Evolutionary conservation across 495 filamentous ascomycete species (phyloP).

Genomic region (Xylaria flabelliformis): DNA sequence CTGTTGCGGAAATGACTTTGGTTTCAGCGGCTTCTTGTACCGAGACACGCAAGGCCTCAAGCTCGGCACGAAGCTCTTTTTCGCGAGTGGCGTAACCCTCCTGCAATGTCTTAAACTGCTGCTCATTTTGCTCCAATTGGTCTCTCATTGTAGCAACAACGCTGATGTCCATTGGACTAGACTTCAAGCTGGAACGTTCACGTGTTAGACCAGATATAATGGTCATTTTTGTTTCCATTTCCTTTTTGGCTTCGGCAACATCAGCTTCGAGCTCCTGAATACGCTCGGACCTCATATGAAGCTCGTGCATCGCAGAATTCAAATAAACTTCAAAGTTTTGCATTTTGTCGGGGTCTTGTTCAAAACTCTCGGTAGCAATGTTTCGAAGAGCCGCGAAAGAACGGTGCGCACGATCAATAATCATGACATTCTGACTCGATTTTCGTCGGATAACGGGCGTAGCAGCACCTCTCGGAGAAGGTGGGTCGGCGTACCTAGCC

Average conservation of each 20-base stretch:
- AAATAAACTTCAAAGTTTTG: conserved; percentile 93
- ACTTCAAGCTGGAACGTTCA: conserved; percentile 87
- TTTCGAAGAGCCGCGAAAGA: conserved; percentile 90
- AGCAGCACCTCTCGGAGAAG: conserved; percentile 64
- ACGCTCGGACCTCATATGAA: conserved; percentile 84
- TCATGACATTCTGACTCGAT: conserved; percentile 89
- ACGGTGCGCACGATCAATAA: conserved; percentile 88
- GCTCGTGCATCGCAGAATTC: conserved; percentile 90
- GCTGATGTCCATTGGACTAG: conserved; percentile 89
- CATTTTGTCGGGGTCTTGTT: conserved; percentile 78
- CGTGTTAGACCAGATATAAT: conserved; percentile 94
- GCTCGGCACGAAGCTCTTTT: conserved; percentile 70
- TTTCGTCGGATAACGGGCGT: conserved; percentile 85
- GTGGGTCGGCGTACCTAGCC: conserved; percentile 63
- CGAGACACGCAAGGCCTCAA: conserved; percentile 68
- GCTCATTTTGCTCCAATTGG: conserved; percentile 84
- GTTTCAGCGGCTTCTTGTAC: conserved; percentile 50
- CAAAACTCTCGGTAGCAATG: conserved; percentile 85
- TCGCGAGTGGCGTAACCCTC: conserved; percentile 75
- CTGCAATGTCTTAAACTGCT: conserved; percentile 75
- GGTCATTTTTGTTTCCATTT: conserved; percentile 93
- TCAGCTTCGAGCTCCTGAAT: conserved; percentile 89
- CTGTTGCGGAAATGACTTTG: conserved; percentile 24
- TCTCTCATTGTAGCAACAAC: conserved; percentile 87
- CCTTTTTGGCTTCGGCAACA: conserved; percentile 81